Base-by-base conservation (phyloP, 805 yeast species). In the Candida wancherniae region DNA sequence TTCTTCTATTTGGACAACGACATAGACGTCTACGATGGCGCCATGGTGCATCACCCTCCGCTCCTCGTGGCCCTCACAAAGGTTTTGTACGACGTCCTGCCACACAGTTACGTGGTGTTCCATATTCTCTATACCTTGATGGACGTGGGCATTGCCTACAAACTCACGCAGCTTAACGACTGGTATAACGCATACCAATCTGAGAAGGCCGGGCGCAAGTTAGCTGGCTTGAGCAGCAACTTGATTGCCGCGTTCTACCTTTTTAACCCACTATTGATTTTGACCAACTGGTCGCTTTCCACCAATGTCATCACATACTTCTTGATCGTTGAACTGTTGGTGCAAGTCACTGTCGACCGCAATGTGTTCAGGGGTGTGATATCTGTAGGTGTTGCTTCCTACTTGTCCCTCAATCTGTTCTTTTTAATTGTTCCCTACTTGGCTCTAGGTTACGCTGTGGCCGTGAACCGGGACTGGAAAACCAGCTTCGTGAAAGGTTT, bases 41-140 rank as follows among this genome's bases (percentile, higher is more conserved):
- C 94, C 15, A 77, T 87, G 11, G 80, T 81, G 20, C 90, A 86
- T 55, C 95, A 86, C 45, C 77, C 94, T 3, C 95, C 96, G 3
- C 51, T 87, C 12, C 48, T 90, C 14, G 68, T 85, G 20, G 58
- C 67, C 3, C 24, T 38, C 21, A 66, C 80, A 50, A 61, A 69
- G 8, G 28, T 60, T 5, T 26, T 75, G 12, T 42, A 61, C 22
- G 53, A 45, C 24, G 20, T 27, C 13, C 30, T 33, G 6, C 58
- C 61, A 1, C 28, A 19, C 12, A 20, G 21, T 1, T 39, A 42
- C 19, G 28, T 53, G 7, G 48, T 40, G 39, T 49, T 53, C 28
- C 60, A 67, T 32, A 37, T 73, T 8, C 19, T 83, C 3, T 88
- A 68, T 53, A 71, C 88, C 0, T 27, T 63, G 1, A 46, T 73